Percentiles rank a stretch among this genome's conserved stretches.
These are phyloP conservation scores for Arachnopeziza araneosa DNA, from an alignment of 2,329 filamentous ascomycete genomes.

Conservation along the genomic window DNA sequence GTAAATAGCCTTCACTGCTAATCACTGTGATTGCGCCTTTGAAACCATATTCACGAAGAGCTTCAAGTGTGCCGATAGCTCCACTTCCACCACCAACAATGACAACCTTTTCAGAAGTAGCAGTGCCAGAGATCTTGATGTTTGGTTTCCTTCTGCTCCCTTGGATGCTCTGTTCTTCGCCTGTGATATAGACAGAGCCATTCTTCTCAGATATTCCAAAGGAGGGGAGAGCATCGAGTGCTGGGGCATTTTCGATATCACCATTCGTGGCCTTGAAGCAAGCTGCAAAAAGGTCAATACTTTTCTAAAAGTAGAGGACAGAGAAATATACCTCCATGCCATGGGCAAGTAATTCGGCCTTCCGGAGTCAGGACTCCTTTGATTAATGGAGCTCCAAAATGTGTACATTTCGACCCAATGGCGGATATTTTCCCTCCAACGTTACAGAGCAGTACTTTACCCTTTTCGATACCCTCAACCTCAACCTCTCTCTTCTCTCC, in stretches of 20 bases:
- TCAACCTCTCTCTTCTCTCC: conserved; percentile 85
- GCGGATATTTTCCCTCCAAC: conserved; percentile 71
- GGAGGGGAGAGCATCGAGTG: conserved; percentile 75
- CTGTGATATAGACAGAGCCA: conserved; percentile 78
- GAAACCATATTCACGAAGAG: conserved; percentile 76
- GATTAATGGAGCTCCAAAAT: conserved; percentile 86
- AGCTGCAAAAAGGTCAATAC: conserved; percentile 44
- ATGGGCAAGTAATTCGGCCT: conserved; percentile 85
- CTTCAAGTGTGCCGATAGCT: conserved; percentile 74
- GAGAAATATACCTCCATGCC: conserved; percentile 73
- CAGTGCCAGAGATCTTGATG: conserved; percentile 58
- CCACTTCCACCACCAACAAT: conserved; percentile 86
- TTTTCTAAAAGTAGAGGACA: conserved; percentile 1
- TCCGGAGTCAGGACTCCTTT: conserved; percentile 79
- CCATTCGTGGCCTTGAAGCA: conserved; percentile 89
- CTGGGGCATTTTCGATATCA: conserved; percentile 92
- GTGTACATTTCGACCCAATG: conserved; percentile 76
- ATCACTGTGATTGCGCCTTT: conserved; percentile 76
- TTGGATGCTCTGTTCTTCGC: conserved; percentile 74
- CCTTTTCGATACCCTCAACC: conserved; percentile 80
- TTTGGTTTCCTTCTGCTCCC: conserved; percentile 67
- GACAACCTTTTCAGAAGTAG: conserved; percentile 61
- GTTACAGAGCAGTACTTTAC: conserved; percentile 83
- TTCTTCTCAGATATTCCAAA: conserved; percentile 79
- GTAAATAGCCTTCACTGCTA: conserved; percentile 75